A percentile compares a stretch with the other conserved stretches of the same genome.
Evolutionary conservation across 2,329 filamentous ascomycete genomes (phyloP).

Genomic region (Sporothrix brunneoviolacea): DNA sequence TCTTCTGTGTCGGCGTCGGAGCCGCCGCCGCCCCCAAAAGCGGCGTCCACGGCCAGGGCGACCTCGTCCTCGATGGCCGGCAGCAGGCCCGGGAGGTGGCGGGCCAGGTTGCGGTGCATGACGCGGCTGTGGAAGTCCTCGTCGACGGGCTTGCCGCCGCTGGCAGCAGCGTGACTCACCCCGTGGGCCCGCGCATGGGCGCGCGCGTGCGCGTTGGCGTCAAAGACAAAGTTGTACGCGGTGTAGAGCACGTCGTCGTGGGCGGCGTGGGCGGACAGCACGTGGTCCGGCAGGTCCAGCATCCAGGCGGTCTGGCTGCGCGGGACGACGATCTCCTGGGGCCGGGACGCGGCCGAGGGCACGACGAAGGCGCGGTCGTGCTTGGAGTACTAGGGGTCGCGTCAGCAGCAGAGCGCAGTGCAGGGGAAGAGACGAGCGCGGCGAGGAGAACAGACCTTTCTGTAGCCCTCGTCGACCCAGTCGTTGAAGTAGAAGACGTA

Average conservation of each 20-base stretch:
- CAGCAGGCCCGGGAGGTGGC: conserved; percentile 33
- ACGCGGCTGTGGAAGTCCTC: conserved; percentile 35
- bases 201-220: conserved; percentile 20
- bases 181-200: too few relatives aligned
- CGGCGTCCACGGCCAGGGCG: conserved; percentile 28
- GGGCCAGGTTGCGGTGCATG: conserved; percentile 38
- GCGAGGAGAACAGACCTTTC: conserved; percentile 27
- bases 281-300: conserved; percentile 39
- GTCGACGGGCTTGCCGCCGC: conserved; percentile 16
- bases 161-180: too few relatives aligned
- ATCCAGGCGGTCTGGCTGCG: conserved; percentile 38
- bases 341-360: conserved; percentile 33
- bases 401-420: background rate
- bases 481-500: conserved; percentile 32
- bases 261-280: conserved; percentile 35
- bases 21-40: conserved; percentile 21
- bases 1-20: conserved; percentile 8
- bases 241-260: conserved; percentile 40
- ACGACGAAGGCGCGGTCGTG: conserved; percentile 35
- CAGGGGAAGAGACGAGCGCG: background rate
- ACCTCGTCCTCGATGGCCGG: conserved; percentile 37
- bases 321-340: conserved; percentile 39
- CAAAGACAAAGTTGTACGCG: conserved; percentile 37
- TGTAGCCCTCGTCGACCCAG: conserved; percentile 38
- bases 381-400: conserved; percentile 32